Evolutionary conservation across 345 rosid genomes (phyloP), one percentile per base, ranked within the genome.

Genomic region (Pseudoturritis turrita): DNA sequence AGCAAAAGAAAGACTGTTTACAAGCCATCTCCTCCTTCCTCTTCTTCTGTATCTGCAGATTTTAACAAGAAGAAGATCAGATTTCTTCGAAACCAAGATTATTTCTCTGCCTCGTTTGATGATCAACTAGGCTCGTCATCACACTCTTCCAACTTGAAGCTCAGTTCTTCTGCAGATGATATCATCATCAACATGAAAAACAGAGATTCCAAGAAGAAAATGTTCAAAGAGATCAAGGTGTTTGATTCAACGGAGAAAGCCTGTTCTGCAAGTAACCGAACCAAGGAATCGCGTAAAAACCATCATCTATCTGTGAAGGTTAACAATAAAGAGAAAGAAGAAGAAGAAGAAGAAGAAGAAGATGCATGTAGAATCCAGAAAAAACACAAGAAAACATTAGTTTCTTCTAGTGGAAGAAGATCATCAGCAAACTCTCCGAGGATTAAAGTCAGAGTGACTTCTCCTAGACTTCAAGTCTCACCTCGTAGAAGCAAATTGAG

Each of bases 361-460:
- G 44, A 33, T 18, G 31, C 35, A 6, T 50, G 47, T 70, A 56
- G 54, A 23, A 28, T 4, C 53, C 44, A 76, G 19, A 76, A 29
- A 60, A 69, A 76, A 17, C 64, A 53, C 37, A 29, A 64, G 54
- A 39, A 53, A 57, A 17, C 67, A 36, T 46, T 33, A 33, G 70
- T 40, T 46, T 28, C 53, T 46, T 28, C 53, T 55, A 37, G 4
- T 50, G 45, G 57, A 64, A 58, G 81, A 78, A 81, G 57, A 71
- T 72, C 83, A 44, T 35, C 78, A 9, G 47, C 52, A 22, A 74
- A 59, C 45, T 66, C 73, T 59, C 49, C 62, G 3, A 72, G 80
- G 18, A 75, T 75, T 45, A 87, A 64, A 79, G 79, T 89, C 25
- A 83, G 87, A 63, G 75, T 73, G 13, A 82, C 78, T 69, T 83